A percentile compares a stretch with the other conserved stretches of the same genome.
Evolutionary conservation across 106 monocot species (phyloP).

Genomic region (Alisma plantagoaquatica): DNA sequence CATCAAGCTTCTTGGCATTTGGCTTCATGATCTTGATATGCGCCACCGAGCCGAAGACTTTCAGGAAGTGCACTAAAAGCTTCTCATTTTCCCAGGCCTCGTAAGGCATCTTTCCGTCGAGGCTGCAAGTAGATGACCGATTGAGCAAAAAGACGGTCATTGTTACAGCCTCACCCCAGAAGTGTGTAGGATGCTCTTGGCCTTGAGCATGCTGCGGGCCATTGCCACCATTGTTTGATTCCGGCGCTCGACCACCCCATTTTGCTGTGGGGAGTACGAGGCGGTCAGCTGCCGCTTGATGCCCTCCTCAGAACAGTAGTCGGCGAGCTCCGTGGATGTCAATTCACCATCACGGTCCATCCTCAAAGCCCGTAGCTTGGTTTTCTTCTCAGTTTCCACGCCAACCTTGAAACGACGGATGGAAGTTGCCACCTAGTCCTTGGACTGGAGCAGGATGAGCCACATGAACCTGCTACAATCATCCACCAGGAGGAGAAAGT

Average conservation of each 20-base stretch:
- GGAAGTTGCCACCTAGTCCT: neutral
- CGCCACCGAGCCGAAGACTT: neutral
- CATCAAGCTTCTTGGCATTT: neutral
- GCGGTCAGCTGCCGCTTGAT: neutral
- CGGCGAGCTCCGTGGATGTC: neutral
- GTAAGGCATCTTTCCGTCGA: neutral
- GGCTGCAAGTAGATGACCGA: neutral
- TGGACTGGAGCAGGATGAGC: neutral
- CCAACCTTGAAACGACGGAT: neutral
- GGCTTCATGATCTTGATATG: neutral
- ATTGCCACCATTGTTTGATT: neutral
- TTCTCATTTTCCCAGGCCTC: neutral
- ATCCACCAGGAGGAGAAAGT: constrained; percentile 1
- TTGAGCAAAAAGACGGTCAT: neutral
- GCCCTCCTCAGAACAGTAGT: neutral
- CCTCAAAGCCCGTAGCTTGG: neutral
- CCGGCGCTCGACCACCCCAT: neutral
- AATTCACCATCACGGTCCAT: constrained; percentile 1
- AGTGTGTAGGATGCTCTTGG: neutral
- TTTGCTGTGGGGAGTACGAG: neutral
- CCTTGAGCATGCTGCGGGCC: neutral
- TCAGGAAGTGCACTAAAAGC: neutral
- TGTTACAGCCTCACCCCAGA: neutral
- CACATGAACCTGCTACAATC: neutral
- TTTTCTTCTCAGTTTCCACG: neutral